A percentile compares a stretch with the other conserved stretches of the same genome.
Conservation (phyloP, 2,329 filamentous ascomycete genomes). For the Claviceps pazoutovae region DNA sequence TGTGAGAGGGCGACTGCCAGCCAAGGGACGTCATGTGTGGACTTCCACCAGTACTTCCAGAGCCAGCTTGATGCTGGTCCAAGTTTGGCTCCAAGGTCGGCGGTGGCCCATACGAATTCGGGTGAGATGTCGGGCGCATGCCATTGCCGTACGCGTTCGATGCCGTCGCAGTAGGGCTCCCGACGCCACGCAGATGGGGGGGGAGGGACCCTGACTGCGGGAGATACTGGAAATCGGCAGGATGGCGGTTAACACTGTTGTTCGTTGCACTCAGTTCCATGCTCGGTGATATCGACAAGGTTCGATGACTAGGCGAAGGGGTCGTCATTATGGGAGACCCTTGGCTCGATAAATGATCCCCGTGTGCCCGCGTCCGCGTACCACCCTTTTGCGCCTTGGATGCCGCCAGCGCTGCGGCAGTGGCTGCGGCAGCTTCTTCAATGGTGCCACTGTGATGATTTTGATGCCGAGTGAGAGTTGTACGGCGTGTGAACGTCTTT, state of each 20-base stretch:
- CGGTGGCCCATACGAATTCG: conserved; percentile 66
- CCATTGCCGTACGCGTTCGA: conserved; percentile 36
- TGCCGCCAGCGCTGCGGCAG: conserved; percentile 66
- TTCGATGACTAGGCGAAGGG: conserved; percentile 68
- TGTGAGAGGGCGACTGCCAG: conserved; percentile 77
- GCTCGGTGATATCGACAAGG: conserved; percentile 65
- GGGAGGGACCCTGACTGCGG: conserved; percentile 61
- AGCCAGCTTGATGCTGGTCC: conserved; percentile 56
- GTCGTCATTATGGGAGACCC: conserved; percentile 67
- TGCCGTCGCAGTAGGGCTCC: conserved; percentile 55
- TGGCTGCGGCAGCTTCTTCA: conserved; percentile 81
- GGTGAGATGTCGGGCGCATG: conserved; percentile 71
- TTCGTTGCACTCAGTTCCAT: conserved; percentile 55
- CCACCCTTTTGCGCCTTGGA: conserved; percentile 25
- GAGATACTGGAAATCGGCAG: conserved; percentile 57
- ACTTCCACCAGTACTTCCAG: conserved; percentile 62
- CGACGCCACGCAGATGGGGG: conserved; percentile 65
- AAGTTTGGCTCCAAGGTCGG: conserved; percentile 75
- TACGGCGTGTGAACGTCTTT: conserved; percentile 94
- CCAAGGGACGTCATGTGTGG: conserved; percentile 71
- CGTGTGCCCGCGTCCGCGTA: conserved; percentile 48
- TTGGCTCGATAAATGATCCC: conserved; percentile 55
- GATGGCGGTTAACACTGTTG: conserved; percentile 50
- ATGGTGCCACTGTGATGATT: conserved; percentile 92
- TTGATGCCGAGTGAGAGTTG: conserved; percentile 87